Percentiles rank a stretch among this genome's conserved stretches.
phyloP scores from a whole-genome alignment of 2,329 filamentous ascomycete species.

The Neonectria neomacrospora region DNA sequence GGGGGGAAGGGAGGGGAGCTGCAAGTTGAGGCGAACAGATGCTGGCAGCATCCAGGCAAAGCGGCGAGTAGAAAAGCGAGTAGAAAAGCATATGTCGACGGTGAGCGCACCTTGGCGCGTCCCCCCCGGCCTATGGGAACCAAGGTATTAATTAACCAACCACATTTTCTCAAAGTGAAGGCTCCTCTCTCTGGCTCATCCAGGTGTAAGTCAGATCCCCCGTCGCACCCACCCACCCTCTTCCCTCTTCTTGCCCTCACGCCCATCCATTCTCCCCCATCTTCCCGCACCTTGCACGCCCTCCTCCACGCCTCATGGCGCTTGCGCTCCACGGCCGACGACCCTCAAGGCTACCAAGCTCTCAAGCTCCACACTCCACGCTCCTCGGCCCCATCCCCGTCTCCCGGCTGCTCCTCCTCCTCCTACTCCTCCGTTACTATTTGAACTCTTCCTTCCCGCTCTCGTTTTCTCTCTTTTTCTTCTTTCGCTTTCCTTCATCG shows the following conservation, averaged over 20 bases:
- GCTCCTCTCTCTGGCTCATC: not conserved
- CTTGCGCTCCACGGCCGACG: slow-evolving; percentile 6
- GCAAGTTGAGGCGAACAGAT: slow-evolving; percentile 1
- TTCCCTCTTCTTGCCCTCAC: not conserved
- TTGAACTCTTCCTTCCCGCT: slow-evolving; percentile 35
- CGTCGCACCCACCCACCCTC: slow-evolving; percentile 9
- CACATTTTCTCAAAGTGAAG: not conserved
- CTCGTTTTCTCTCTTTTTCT: not conserved
- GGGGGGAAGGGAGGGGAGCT: too few relatives aligned
- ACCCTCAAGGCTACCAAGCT: slow-evolving; percentile 11
- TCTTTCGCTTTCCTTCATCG: slow-evolving; percentile 10
- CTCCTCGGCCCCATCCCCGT: slow-evolving; percentile 12
- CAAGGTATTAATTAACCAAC: slow-evolving; percentile 8
- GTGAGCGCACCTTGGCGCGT: slow-evolving; percentile 13
- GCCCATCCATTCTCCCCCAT: not conserved
- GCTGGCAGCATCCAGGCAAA: not conserved
- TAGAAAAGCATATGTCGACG: slow-evolving; percentile 41
- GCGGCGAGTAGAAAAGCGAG: slow-evolving; percentile 29
- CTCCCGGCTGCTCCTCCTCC: slow-evolving; percentile 19
- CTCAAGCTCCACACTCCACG: slow-evolving; percentile 11
- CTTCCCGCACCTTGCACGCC: slow-evolving; percentile 3
- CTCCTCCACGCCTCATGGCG: slow-evolving; percentile 14
- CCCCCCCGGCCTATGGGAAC: slow-evolving; percentile 29
- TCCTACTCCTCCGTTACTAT: slow-evolving; percentile 33
- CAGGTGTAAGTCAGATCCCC: slow-evolving; percentile 27